Percentiles rank a stretch among this genome's conserved stretches.
Evolutionary conservation across 2,329 filamentous ascomycete species (phyloP).

Genomic region (Myriosclerotinia scirpicola): DNA sequence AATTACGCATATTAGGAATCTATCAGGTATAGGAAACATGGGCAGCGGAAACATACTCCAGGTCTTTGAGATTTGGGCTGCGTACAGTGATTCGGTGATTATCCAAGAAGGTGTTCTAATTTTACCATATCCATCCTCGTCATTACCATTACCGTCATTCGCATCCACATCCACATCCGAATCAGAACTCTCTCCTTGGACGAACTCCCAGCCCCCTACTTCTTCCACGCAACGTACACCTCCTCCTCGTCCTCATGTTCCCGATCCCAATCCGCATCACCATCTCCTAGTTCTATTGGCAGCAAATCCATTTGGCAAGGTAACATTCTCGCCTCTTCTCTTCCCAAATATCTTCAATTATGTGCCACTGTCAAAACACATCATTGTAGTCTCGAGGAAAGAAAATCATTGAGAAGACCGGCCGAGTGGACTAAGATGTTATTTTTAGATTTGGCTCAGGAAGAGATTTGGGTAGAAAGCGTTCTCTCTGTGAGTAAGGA

Average conservation of each 20-base stretch:
- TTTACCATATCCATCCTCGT: neutral
- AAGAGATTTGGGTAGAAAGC: slow-evolving; percentile 3
- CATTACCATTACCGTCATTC: no score
- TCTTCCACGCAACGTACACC: slow-evolving; percentile 2
- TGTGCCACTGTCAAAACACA: neutral
- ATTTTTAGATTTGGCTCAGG: slow-evolving; percentile 11
- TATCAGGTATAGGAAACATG: neutral
- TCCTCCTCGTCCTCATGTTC: neutral
- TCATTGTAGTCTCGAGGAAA: neutral
- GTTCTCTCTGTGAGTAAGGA: neutral
- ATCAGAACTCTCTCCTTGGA: neutral
- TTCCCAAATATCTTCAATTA: slow-evolving; percentile 9
- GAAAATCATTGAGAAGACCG: neutral
- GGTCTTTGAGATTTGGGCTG: slow-evolving; percentile 17
- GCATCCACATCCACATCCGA: neutral
- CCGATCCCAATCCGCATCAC: neutral
- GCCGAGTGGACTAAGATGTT: slow-evolving; percentile 13
- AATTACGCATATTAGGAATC: no score
- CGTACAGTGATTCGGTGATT: slow-evolving; percentile 2
- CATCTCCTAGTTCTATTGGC: neutral
- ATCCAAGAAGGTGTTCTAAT: slow-evolving; percentile 13
- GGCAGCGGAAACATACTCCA: neutral
- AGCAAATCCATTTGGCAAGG: slow-evolving; percentile 15
- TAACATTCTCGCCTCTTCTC: slow-evolving; percentile 11
- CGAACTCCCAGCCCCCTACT: neutral